Conservation (phyloP, 2,329 filamentous ascomycete species). For the Harringtonia lauricola region DNA sequence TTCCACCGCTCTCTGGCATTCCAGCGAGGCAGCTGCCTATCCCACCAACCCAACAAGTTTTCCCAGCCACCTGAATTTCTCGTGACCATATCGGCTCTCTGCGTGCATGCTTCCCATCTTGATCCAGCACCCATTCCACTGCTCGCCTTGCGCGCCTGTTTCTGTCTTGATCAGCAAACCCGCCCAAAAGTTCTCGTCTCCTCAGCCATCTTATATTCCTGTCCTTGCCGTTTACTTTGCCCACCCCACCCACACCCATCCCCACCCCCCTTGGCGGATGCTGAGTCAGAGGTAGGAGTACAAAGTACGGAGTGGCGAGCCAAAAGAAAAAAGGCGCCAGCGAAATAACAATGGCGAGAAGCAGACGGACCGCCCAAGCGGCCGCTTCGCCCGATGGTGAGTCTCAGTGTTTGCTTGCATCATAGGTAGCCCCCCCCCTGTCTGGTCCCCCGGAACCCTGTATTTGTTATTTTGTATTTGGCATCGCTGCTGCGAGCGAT, state of each 20-base stretch:
- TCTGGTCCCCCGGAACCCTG: neutral
- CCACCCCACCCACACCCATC: neutral
- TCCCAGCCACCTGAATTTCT: slow-evolving; percentile 9
- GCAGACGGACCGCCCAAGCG: slow-evolving; percentile 4
- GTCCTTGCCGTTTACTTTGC: neutral
- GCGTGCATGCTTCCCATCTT: too few species aligned
- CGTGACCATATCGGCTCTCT: slow-evolving; percentile 2
- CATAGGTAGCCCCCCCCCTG: neutral
- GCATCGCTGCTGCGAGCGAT: too few species aligned
- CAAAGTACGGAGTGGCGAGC: neutral
- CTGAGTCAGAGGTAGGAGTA: slow-evolving; percentile 6
- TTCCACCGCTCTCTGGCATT: neutral
- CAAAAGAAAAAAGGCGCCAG: neutral
- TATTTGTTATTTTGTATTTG: neutral
- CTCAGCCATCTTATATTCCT: too few species aligned
- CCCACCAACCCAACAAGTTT: too few species aligned
- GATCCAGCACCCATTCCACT: neutral
- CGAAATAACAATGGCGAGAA: slow-evolving; percentile 4
- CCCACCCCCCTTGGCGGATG: neutral
- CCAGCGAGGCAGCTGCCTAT: neutral
- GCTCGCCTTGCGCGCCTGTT: neutral
- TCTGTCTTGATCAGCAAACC: too few species aligned
- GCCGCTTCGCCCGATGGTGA: slow-evolving; percentile 5
- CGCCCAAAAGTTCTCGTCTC: too few species aligned
- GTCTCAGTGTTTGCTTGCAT: neutral